phyloP scores from a whole-genome alignment of 306 rosid genomes.

The Cucurbita moschata region DNA sequence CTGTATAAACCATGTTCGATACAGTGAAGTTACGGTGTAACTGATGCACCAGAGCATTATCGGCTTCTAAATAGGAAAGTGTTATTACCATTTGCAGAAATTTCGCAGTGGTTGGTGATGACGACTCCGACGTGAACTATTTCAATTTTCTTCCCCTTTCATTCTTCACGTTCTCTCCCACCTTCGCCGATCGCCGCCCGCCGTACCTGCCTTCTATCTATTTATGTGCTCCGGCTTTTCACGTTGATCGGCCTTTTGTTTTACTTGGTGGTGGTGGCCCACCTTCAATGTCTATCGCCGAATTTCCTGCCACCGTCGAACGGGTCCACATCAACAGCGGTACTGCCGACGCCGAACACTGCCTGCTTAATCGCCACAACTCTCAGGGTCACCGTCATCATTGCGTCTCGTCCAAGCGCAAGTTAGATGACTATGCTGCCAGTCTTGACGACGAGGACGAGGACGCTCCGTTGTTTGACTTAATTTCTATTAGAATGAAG shows the following conservation, averaged over 20 bases:
- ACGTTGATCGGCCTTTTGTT: background rate
- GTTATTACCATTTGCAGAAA: background rate
- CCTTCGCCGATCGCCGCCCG: background rate
- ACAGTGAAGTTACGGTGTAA: conserved; percentile 2
- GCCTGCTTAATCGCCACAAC: conserved; percentile 6
- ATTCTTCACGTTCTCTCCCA: background rate
- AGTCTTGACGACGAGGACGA: conserved; percentile 30
- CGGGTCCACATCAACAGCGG: conserved; percentile 27
- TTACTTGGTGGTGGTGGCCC: conserved; percentile 26
- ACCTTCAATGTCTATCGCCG: conserved; percentile 56
- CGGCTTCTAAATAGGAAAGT: background rate
- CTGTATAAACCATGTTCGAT: background rate
- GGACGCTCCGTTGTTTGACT: conserved; percentile 24
- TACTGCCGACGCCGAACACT: conserved; percentile 9
- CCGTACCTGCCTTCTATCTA: background rate
- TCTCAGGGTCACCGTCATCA: conserved; percentile 15
- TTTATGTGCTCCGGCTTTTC: too few relatives aligned
- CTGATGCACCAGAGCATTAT: background rate
- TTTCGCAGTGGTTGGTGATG: conserved; percentile 3
- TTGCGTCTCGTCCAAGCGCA: conserved; percentile 50
- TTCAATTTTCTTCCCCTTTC: background rate
- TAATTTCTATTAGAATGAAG: conserved; percentile 55
- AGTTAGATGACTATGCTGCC: conserved; percentile 46
- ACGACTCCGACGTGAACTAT: background rate
- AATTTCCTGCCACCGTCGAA: conserved; percentile 36